A percentile compares a stretch with the other conserved stretches of the same genome.
Conservation (phyloP, 2,329 filamentous ascomycete species). For the Monilinia polystroma region DNA sequence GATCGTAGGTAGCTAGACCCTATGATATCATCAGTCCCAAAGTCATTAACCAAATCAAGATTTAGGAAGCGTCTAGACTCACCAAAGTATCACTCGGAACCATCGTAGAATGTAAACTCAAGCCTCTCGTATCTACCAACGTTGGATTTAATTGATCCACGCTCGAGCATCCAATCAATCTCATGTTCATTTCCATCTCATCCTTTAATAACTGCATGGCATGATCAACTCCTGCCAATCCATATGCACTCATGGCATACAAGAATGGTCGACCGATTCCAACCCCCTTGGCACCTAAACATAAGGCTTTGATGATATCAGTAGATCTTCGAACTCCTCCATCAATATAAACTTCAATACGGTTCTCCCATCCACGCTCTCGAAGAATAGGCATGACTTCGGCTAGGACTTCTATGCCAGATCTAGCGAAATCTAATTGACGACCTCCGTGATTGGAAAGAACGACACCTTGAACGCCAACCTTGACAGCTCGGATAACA, state of each 20-base stretch:
- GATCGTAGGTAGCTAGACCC: constrained; percentile 44
- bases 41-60: constrained; percentile 8
- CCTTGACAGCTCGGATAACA: constrained; percentile 80
- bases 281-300: constrained; percentile 86
- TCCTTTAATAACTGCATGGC: constrained; percentile 93
- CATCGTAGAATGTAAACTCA: constrained; percentile 58
- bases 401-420: constrained; percentile 83
- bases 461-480: constrained; percentile 83
- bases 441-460: constrained; percentile 94
- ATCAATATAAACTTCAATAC: constrained; percentile 86
- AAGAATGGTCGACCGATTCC: constrained; percentile 94
- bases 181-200: constrained; percentile 99
- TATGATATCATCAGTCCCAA: constrained; percentile 24
- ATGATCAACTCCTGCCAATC: constrained; percentile 79
- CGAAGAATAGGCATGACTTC: constrained; percentile 89
- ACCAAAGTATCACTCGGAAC: constrained; percentile 62
- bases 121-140: constrained; percentile 73
- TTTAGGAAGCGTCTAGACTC: constrained; percentile 20
- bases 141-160: constrained; percentile 77
- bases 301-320: constrained; percentile 93
- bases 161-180: constrained; percentile 76
- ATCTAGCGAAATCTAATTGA: constrained; percentile 88
- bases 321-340: constrained; percentile 87
- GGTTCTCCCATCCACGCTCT: constrained; percentile 68
- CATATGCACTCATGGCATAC: constrained; percentile 94